phyloP scores from a whole-genome alignment of 306 rosid genomes.

The Calophaca sinica region DNA sequence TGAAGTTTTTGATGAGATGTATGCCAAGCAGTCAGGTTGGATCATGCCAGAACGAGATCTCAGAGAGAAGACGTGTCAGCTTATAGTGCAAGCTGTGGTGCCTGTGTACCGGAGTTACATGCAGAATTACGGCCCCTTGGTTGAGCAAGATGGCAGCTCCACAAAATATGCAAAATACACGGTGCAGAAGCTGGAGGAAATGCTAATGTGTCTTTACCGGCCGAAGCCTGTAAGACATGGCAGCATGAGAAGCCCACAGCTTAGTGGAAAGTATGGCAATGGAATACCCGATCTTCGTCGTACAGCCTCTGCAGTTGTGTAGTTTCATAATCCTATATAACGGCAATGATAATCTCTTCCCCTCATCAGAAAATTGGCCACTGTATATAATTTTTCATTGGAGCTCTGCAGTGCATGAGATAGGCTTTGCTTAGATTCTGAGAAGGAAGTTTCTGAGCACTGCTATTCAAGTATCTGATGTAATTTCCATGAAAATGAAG shows the following conservation, averaged over 20 bases:
- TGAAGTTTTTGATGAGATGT: slow-evolving; percentile 89
- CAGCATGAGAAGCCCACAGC: slow-evolving; percentile 79
- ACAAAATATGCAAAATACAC: slow-evolving; percentile 85
- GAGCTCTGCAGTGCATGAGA: slow-evolving; percentile 47
- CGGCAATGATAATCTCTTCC: slow-evolving; percentile 18
- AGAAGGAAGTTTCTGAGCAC: slow-evolving; percentile 44
- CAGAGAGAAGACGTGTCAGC: slow-evolving; percentile 91
- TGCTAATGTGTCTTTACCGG: slow-evolving; percentile 78
- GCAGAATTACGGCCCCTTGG: slow-evolving; percentile 99
- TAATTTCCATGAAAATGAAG: slow-evolving; percentile 47
- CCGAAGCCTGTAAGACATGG: slow-evolving; percentile 79
- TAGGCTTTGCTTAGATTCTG: slow-evolving; percentile 26
- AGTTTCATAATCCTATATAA: slow-evolving; percentile 46
- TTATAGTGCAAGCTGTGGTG: slow-evolving; percentile 89
- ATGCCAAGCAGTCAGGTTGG: slow-evolving; percentile 78
- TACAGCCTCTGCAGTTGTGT: slow-evolving; percentile 79
- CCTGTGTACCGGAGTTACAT: slow-evolving; percentile 98
- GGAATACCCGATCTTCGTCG: slow-evolving; percentile 77
- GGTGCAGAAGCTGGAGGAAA: slow-evolving; percentile 89
- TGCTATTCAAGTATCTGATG: slow-evolving; percentile 45
- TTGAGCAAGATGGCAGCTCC: slow-evolving; percentile 89
- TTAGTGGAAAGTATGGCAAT: slow-evolving; percentile 73
- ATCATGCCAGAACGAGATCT: slow-evolving; percentile 73
- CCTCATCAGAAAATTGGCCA: slow-evolving; percentile 44
- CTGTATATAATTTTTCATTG: slow-evolving; percentile 59